Conservation (phyloP, 2,329 filamentous ascomycete species). For the Cladorrhinum sp. region DNA sequence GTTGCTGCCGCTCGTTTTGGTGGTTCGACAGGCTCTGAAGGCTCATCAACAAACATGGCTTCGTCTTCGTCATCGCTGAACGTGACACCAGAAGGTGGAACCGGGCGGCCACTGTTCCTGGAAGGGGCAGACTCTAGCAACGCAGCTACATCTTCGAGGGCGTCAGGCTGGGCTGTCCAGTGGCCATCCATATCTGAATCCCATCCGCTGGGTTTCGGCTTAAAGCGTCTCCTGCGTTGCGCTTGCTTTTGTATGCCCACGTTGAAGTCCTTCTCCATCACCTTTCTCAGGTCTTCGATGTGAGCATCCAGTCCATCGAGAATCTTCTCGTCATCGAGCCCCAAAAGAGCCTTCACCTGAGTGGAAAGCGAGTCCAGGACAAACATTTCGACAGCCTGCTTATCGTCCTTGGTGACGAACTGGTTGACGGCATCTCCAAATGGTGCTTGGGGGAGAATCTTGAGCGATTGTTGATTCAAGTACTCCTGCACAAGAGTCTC, state of each 20-base stretch:
- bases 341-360: conserved; percentile 68
- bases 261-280: conserved; percentile 68
- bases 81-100: conserved; percentile 31
- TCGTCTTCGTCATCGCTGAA: conserved; percentile 48
- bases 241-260: conserved; percentile 58
- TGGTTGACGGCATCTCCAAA: conserved; percentile 91
- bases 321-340: conserved; percentile 62
- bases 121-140: conserved; percentile 33
- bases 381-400: conserved; percentile 82
- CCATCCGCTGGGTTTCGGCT: conserved; percentile 76
- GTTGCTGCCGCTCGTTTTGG: conserved; percentile 29
- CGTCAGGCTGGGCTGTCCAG: conserved; percentile 78
- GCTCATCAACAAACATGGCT: conserved; percentile 51
- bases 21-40: conserved; percentile 35
- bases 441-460: conserved; percentile 85
- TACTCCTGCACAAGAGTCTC: conserved; percentile 87
- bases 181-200: conserved; percentile 84
- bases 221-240: conserved; percentile 52
- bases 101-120: conserved; percentile 32
- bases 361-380: conserved; percentile 68
- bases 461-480: conserved; percentile 80
- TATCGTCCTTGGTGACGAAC: conserved; percentile 94
- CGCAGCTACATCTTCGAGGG: conserved; percentile 48
- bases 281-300: conserved; percentile 69
- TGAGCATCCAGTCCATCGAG: conserved; percentile 62